phyloP scores from a whole-genome alignment of 1,284 basidiomycete genomes.

The Boletus hoseneyae region DNA sequence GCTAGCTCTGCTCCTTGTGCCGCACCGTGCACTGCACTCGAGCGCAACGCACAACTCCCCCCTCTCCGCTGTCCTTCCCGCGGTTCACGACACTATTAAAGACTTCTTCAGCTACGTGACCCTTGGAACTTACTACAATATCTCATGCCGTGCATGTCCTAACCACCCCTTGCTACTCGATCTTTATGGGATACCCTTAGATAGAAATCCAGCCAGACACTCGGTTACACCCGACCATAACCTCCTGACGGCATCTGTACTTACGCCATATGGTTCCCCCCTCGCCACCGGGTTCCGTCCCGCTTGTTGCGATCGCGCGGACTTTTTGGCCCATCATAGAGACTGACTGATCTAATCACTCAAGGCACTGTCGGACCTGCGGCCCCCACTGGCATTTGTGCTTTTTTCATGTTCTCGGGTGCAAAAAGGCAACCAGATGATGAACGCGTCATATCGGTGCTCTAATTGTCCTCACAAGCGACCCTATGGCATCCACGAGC shows the following conservation, averaged over 20 bases:
- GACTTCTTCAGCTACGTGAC: conserved; percentile 24
- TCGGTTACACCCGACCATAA: conserved; percentile 29
- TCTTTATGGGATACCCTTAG: conserved; percentile 22
- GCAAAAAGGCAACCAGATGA: conserved; percentile 11
- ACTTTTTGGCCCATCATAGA: conserved; percentile 17
- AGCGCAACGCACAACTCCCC: neutral
- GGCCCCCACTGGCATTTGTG: conserved; percentile 17
- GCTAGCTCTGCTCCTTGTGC: neutral
- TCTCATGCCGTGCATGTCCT: conserved; percentile 18
- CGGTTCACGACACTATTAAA: conserved; percentile 12
- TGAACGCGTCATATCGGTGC: conserved; percentile 11
- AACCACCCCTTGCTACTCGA: conserved; percentile 6
- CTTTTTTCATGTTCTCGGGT: conserved; percentile 18
- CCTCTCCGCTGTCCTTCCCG: conserved; percentile 1
- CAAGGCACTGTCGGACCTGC: conserved; percentile 17
- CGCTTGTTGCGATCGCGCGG: conserved; percentile 31
- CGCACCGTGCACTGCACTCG: neutral
- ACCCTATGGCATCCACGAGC: neutral
- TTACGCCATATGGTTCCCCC: conserved; percentile 36
- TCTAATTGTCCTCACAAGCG: conserved; percentile 9
- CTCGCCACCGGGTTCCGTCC: conserved; percentile 35
- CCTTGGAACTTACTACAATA: conserved; percentile 22
- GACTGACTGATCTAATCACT: conserved; percentile 28
- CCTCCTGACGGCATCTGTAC: conserved; percentile 31
- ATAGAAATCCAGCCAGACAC: conserved; percentile 8